Evolutionary conservation across 495 filamentous ascomycete genomes (phyloP).

Genomic region (Talaromyces adpressus): DNA sequence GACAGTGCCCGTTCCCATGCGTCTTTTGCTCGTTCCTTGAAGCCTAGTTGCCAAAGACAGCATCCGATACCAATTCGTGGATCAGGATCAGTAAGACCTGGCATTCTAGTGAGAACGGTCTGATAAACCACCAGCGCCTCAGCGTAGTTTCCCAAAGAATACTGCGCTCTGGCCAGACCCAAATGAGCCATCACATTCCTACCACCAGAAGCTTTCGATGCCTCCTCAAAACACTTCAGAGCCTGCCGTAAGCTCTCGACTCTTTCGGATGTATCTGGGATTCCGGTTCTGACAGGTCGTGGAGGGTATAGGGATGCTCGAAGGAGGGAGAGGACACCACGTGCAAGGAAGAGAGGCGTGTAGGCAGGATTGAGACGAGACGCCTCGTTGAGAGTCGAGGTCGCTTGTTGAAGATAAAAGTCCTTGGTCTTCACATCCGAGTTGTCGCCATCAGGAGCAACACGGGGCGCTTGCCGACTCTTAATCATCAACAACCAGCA

Average conservation of each 20-base stretch:
- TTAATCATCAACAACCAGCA: slow-evolving; percentile 93
- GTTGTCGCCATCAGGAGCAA: slow-evolving; percentile 53
- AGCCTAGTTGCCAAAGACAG: slow-evolving; percentile 90
- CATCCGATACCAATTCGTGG: slow-evolving; percentile 91
- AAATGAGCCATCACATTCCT: slow-evolving; percentile 87
- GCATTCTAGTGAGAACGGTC: slow-evolving; percentile 73
- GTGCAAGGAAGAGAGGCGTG: slow-evolving; percentile 81
- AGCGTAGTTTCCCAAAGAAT: slow-evolving; percentile 71
- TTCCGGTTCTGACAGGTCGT: slow-evolving; percentile 50
- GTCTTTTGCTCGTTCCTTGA: slow-evolving; percentile 81
- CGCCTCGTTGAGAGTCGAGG: slow-evolving; percentile 84
- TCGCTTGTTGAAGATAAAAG: slow-evolving; percentile 83
- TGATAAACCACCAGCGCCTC: slow-evolving; percentile 83
- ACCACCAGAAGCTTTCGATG: slow-evolving; percentile 69
- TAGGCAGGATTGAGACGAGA: slow-evolving; percentile 89
- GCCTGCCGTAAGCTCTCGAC: slow-evolving; percentile 73
- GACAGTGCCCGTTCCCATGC: slow-evolving; percentile 87
- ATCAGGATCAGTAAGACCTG: slow-evolving; percentile 87
- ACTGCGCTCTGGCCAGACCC: slow-evolving; percentile 78
- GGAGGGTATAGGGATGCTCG: slow-evolving; percentile 78
- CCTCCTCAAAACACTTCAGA: slow-evolving; percentile 88
- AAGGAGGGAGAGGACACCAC: slow-evolving; percentile 81
- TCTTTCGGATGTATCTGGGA: slow-evolving; percentile 65
- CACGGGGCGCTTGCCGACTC: slow-evolving; percentile 81
- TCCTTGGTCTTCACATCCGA: slow-evolving; percentile 86